Conservation (phyloP, 2,329 filamentous ascomycete species). For the Colletotrichum caudatum region DNA sequence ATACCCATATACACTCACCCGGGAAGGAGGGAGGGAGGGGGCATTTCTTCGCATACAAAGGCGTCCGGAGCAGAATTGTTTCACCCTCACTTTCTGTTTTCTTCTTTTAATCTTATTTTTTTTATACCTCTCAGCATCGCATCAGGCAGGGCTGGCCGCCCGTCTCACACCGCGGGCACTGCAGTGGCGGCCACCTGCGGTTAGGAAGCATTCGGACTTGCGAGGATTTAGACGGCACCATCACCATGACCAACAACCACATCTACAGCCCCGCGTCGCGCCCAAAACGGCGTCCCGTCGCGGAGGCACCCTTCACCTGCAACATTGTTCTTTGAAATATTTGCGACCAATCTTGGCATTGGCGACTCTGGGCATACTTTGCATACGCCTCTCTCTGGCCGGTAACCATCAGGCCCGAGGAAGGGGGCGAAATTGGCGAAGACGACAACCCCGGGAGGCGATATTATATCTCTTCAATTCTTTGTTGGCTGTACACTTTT, state of each 20-base stretch:
- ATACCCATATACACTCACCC: constrained; percentile 43
- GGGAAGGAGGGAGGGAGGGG: constrained; percentile 11
- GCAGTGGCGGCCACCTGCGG: constrained; percentile 31
- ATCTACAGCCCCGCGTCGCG: constrained; percentile 10
- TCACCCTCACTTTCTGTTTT: constrained; percentile 28
- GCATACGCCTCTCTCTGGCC: constrained; percentile 4
- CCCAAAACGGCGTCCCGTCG: neutral
- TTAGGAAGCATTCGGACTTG: constrained; percentile 36
- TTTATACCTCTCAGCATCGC: constrained; percentile 41
- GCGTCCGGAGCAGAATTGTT: constrained; percentile 41
- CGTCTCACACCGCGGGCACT: neutral
- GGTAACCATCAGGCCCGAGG: neutral
- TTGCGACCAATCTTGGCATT: constrained; percentile 12
- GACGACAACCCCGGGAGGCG: neutral
- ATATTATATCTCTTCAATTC: constrained; percentile 19
- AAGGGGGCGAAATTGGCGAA: neutral
- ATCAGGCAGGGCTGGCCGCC: constrained; percentile 29
- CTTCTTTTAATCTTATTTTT: constrained; percentile 24
- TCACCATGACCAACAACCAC: constrained; percentile 30
- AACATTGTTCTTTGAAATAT: constrained; percentile 37
- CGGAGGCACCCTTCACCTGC: constrained; percentile 10
- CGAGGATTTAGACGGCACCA: constrained; percentile 38
- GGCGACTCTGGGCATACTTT: constrained; percentile 7
- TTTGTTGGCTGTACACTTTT: constrained; percentile 28
- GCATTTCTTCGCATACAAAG: constrained; percentile 43